Base-by-base conservation (phyloP, 352 stramenopile species). In the Hyaloperonospora arabidopsidis region DNA sequence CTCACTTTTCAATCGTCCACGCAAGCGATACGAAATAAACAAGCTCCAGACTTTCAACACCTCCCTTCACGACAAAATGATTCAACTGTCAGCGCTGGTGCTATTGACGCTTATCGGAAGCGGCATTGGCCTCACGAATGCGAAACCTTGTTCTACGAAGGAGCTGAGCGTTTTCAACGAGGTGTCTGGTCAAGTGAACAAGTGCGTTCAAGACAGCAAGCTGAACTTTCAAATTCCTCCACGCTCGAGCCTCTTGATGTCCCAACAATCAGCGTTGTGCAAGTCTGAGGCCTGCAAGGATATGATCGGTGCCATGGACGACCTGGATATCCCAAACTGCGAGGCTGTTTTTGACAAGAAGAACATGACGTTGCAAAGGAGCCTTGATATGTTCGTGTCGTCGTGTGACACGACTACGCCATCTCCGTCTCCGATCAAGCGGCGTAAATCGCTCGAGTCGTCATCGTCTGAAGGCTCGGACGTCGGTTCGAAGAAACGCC, bases 231-330 rank as follows among this genome's bases (percentile, higher is more conserved):
- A 55, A 6, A 68, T 88, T 36, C 75, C 75, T 4, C 65, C 74
- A 15, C 57, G 49, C 0, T 35, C 28, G 14, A 63, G 64, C 7
- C 52, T 86, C 2, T 48, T 64, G 7, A 64, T 59, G 45, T 29
- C 54, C 0, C 54, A 84, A 18, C 58, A 71, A 18, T 23, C 48
- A 14, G 53, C 57, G 12, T 45, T 88, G 17, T 87, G 73, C 44
- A 66, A 68, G 38, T 65, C 76, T 4, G 65, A 66, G 15, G 39
- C 56, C 0, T 87, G 77, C 45, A 68, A 78, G 40, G 46, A 61
- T 1, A 75, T 86, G 70, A 80, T 87, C 40, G 72, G 70, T 0
- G 52, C 59, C 10, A 54, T 86, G 10, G 74, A 86, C 54, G 77
- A 86, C 48, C 61, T 87, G 50, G 59, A 78, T 17, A 55, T 87